Conservation (phyloP, 192 early-diverging fungal species). For the Piromyces finnis region DNA sequence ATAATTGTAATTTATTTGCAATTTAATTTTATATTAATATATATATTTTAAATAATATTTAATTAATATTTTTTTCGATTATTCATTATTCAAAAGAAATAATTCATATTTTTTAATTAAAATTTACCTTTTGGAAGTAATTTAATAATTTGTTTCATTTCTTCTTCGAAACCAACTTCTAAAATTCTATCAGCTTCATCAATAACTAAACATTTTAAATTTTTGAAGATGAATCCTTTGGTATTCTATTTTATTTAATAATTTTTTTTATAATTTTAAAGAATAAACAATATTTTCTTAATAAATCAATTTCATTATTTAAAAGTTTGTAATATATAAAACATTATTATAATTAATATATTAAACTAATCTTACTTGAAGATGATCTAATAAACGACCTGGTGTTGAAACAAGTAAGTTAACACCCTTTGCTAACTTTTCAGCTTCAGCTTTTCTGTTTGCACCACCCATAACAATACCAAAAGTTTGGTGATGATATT, state of each 20-base stretch:
- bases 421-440: conserved; percentile 89
- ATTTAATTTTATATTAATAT: too few relatives aligned
- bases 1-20: too few relatives aligned
- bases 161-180: conserved; percentile 95
- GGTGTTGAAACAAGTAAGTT: conserved; percentile 93
- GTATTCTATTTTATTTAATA: conserved; percentile 43
- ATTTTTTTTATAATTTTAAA: too few relatives aligned
- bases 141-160: conserved; percentile 96
- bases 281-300: too few relatives aligned
- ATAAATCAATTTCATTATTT: too few relatives aligned
- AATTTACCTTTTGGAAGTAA: conserved; percentile 70
- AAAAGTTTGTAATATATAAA: too few relatives aligned
- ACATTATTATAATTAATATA: too few relatives aligned
- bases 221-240: conserved; percentile 84
- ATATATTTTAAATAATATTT: too few relatives aligned
- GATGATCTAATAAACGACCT: conserved; percentile 90
- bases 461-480: conserved; percentile 98
- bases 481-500: conserved; percentile 91
- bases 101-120: too few relatives aligned
- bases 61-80: too few relatives aligned
- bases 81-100: too few relatives aligned
- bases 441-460: conserved; percentile 86
- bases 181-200: conserved; percentile 98
- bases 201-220: conserved; percentile 80
- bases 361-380: conserved; percentile 33